A percentile compares a stretch with the other conserved stretches of the same genome.
phyloP scores from a whole-genome alignment of 1,284 basidiomycete species.

The Trametes versicolor region DNA sequence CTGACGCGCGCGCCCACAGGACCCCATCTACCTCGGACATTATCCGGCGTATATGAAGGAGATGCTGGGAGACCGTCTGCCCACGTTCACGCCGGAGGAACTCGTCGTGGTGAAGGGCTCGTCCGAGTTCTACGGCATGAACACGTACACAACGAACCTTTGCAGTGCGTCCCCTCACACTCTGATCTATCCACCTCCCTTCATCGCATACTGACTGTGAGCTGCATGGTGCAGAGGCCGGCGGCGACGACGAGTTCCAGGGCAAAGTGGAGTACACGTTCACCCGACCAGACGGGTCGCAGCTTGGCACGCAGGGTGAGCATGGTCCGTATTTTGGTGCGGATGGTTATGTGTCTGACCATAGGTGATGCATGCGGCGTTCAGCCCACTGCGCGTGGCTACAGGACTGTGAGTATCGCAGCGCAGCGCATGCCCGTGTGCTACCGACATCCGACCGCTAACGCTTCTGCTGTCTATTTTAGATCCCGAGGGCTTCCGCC shows the following conservation, averaged over 20 bases:
- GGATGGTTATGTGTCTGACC: neutral
- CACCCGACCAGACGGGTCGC: constrained; percentile 68
- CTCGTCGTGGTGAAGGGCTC: constrained; percentile 69
- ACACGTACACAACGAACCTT: constrained; percentile 79
- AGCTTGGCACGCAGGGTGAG: constrained; percentile 74
- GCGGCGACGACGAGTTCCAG: constrained; percentile 72
- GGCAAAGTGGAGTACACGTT: constrained; percentile 71
- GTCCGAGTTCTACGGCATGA: constrained; percentile 78
- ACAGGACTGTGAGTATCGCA: constrained; percentile 60
- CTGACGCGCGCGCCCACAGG: constrained; percentile 46
- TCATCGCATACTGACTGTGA: no score
- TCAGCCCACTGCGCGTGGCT: constrained; percentile 70
- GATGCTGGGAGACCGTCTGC: constrained; percentile 72
- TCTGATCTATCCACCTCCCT: constrained; percentile 1
- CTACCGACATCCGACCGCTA: constrained; percentile 15
- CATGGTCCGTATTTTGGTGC: neutral
- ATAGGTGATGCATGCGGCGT: constrained; percentile 6
- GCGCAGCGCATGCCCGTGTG: neutral
- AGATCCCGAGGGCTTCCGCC: constrained; percentile 68
- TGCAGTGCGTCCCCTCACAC: constrained; percentile 59
- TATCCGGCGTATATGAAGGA: constrained; percentile 73
- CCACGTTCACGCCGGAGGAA: constrained; percentile 72
- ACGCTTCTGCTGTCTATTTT: constrained; percentile 15
- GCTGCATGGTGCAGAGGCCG: constrained; percentile 64
- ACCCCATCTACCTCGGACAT: constrained; percentile 78